Evolutionary conservation across 2,329 filamentous ascomycete species (phyloP).

Genomic region (Aspergillus hiratsukae): DNA sequence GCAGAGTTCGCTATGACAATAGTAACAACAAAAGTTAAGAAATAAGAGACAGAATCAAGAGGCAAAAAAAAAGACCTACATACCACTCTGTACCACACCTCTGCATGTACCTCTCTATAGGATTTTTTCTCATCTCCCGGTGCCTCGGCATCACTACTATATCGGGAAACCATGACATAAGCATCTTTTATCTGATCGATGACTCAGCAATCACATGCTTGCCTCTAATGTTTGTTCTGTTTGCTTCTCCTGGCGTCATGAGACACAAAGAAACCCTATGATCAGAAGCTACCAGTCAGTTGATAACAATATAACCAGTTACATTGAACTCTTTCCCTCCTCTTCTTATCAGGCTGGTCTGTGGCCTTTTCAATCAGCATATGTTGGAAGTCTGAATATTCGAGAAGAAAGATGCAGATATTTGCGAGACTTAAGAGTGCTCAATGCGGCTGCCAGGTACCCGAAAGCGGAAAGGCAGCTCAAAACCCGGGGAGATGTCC

Average conservation of each 20-base stretch:
- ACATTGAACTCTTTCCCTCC: background rate
- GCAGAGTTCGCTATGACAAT: background rate
- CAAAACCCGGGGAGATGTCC: background rate
- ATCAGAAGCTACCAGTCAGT: background rate
- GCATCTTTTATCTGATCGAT: conserved; percentile 4
- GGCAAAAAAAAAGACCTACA: background rate
- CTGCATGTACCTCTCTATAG: background rate
- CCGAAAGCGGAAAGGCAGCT: conserved; percentile 24
- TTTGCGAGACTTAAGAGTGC: background rate
- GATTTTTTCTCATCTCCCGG: background rate
- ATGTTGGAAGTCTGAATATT: background rate
- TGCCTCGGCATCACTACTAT: conserved; percentile 13
- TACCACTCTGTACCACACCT: background rate
- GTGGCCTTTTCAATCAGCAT: background rate
- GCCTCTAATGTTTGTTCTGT: background rate
- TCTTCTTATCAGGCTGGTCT: background rate
- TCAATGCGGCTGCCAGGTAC: background rate
- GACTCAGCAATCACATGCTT: conserved; percentile 3
- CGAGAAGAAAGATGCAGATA: background rate
- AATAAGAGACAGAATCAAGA: background rate
- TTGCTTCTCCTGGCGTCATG: background rate
- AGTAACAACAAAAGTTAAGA: background rate
- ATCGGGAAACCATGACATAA: conserved; percentile 8
- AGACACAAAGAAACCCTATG: background rate
- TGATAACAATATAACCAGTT: background rate